Base-by-base conservation (phyloP, 148 eudicot genomes). In the Amaranthus hypochondriacus region DNA sequence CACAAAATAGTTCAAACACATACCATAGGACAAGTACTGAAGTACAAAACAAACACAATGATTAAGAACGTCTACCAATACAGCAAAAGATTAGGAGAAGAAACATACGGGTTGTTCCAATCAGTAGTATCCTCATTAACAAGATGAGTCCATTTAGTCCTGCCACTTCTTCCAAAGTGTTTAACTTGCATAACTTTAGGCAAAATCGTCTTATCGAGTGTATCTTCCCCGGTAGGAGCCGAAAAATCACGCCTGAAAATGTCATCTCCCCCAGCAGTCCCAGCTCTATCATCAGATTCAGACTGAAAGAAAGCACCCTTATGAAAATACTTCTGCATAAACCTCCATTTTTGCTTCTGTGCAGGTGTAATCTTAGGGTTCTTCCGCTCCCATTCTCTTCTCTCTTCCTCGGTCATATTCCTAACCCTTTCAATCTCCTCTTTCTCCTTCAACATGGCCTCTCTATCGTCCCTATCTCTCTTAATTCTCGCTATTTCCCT, bases 91-190 rank as follows among this genome's bases (percentile, higher is more conserved):
- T 28, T 7, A 79, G 70, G 15, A 11, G 15, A 46, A 76, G 73
- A 14, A 48, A 84, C 92, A 74, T 89, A 93, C 93, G 94, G 95
- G 48, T 80, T 87, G 75, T 85, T 88, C 95, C 97, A 91, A 70
- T 94, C 92, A 73, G 97, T 89, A 5, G 98, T 93, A 74, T 90
- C 96, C 84, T 89, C 91, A 47, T 84, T 84, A 69, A 91, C 98
- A 81, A 94, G 98, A 73, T 91, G 98, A 72, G 95, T 93, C 98
- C 98, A 91, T 76, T 93, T 93, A 0, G 98, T 91, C 78, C 98
- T 83, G 51, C 98, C 98, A 84, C 97, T 91, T 66, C 96, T 89
- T 9, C 98, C 98, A 81, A 91, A 94, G 75, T 94, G 92, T 84
- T 92, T 90, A 69, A 92, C 97, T 81, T 90, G 97, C 97, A 92